These are phyloP conservation scores for Hyaloscypha bicolor DNA, from an alignment of 495 filamentous ascomycete species.

Conservation along the genomic window DNA sequence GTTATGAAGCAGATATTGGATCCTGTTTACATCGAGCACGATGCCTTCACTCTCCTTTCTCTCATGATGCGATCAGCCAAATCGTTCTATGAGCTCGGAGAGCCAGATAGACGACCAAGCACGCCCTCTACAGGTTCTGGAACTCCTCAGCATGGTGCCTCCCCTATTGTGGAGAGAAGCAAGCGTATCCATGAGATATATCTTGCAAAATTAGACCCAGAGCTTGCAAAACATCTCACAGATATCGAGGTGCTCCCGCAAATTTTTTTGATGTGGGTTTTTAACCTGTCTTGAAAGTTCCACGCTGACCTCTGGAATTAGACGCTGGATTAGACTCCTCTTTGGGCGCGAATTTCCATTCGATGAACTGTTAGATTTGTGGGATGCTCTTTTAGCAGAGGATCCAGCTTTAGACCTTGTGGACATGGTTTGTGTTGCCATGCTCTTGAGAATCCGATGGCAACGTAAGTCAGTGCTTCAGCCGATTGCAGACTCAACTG, in stretches of 20 bases:
- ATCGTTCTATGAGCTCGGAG: constrained; percentile 78
- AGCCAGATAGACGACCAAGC: constrained; percentile 24
- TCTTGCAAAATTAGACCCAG: constrained; percentile 75
- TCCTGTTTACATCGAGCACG: constrained; percentile 77
- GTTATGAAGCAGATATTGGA: constrained; percentile 69
- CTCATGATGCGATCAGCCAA: constrained; percentile 85
- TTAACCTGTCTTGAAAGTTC: not conserved
- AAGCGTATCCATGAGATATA: constrained; percentile 81
- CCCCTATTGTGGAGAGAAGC: constrained; percentile 84
- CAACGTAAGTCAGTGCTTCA: constrained; percentile 55
- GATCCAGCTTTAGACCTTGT: constrained; percentile 81
- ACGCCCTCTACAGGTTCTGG: constrained; percentile 37
- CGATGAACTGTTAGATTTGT: constrained; percentile 77
- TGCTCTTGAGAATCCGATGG: constrained; percentile 94
- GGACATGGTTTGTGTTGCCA: constrained; percentile 87
- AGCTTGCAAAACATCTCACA: constrained; percentile 79
- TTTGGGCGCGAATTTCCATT: constrained; percentile 95
- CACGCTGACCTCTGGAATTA: constrained; percentile 35
- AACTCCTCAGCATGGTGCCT: constrained; percentile 41
- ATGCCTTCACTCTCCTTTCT: constrained; percentile 84
- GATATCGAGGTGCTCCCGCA: constrained; percentile 92
- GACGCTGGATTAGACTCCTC: constrained; percentile 91
- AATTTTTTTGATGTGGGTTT: constrained; percentile 85
- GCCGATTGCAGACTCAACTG: constrained; percentile 2
- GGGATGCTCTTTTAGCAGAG: constrained; percentile 91